Conservation (phyloP, 2,329 filamentous ascomycete species). For the Xylaria arbuscula region DNA sequence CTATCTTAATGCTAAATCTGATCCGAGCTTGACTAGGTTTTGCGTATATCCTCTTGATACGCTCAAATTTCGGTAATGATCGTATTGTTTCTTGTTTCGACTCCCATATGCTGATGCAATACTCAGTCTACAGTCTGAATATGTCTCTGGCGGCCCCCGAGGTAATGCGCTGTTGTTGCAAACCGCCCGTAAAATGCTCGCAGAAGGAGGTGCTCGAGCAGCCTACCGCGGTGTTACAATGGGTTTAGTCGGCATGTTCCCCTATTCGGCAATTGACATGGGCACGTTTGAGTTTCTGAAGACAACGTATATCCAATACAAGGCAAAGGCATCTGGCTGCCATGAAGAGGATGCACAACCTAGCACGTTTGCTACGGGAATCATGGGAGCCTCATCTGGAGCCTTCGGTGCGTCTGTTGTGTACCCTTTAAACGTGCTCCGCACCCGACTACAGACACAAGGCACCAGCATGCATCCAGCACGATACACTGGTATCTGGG, state of each 20-base stretch:
- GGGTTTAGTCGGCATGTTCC: conserved; percentile 95
- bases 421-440: conserved; percentile 92
- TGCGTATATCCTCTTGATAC: conserved; percentile 95
- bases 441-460: conserved; percentile 92
- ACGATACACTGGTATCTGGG: conserved; percentile 90
- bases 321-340: conserved; percentile 74
- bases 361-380: conserved; percentile 84
- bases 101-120: conserved; percentile 45
- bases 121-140: conserved; percentile 92
- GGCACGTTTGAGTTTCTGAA: conserved; percentile 96
- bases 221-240: conserved; percentile 95
- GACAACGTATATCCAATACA: conserved; percentile 73
- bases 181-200: conserved; percentile 89
- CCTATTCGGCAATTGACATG: conserved; percentile 96
- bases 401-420: conserved; percentile 93
- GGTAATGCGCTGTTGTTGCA: conserved; percentile 85
- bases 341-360: conserved; percentile 86
- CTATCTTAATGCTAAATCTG: conserved; percentile 1
- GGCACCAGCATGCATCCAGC: conserved; percentile 91
- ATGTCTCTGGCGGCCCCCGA: conserved; percentile 83
- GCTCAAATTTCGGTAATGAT: conserved; percentile 70
- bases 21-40: conserved; percentile 64
- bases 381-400: conserved; percentile 90
- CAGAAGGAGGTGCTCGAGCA: conserved; percentile 75
- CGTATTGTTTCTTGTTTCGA: conserved; percentile 4